Base-by-base conservation (phyloP, 164 flowering plant genomes). In the Brasenia schreberi region DNA sequence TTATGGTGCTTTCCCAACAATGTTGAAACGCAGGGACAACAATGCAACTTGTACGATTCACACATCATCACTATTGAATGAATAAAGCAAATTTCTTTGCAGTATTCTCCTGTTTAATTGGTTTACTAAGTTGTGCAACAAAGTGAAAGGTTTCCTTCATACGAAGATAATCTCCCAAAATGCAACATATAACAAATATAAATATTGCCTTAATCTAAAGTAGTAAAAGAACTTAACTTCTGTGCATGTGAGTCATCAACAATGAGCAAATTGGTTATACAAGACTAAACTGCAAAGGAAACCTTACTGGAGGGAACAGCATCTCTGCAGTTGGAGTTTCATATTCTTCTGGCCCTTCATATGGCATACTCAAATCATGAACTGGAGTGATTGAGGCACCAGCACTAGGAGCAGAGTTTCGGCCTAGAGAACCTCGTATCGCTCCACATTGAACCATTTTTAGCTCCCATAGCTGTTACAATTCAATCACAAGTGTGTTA, bases 281-380 rank as follows among this genome's bases (percentile, higher is more conserved):
- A 18, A 62, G 49, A 61, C 65, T 10, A 45, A 49, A 0, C 6
- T 45, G 12, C 1, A 42, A 49, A 52, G 14, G 5, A n/a, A 59
- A 18, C 6, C 66, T 7, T 42, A 74, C 76, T 59, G 73, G 73
- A 27, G 73, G 72, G 53, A 73, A 73, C 16, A 73, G 67, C 67
- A 69, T 59, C 43, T 73, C 76, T 12, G 72, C 72, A 6, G 73
- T 74, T 19, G 76, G 73, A 67, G 76, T 70, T 64, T 70, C 63
- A 61, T 67, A 74, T 64, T 70, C 70, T 45, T 67, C 68, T 6
- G 67, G 49, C 43, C 73, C 73, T 69, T 69, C 70, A 64, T 70
- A 74, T 9, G 76, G 73, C 42, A 67, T 65, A 53, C 70, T 74
- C 62, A 70, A 64, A 64, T 74, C 73, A 45, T 67, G 70, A 19